A percentile compares a stretch with the other conserved stretches of the same genome.
Evolutionary conservation across 164 flowering plant species (phyloP).

Genomic region (Vitis cinerea): DNA sequence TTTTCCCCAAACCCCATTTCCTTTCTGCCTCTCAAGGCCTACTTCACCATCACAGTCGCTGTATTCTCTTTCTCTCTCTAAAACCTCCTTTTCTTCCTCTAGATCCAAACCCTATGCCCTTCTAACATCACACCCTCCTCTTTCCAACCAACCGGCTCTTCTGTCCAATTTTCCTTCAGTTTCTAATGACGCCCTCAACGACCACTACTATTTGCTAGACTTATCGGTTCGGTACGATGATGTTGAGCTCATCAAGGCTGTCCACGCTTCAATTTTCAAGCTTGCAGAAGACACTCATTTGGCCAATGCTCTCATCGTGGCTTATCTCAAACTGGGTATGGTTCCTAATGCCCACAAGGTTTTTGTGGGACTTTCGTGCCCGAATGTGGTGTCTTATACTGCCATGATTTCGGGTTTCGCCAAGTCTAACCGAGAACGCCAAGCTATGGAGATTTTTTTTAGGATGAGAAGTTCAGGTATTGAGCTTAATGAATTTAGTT

Average conservation of each 20-base stretch:
- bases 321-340: constrained; percentile 55
- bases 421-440: constrained; percentile 40
- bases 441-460: constrained; percentile 56
- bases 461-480: constrained; percentile 63
- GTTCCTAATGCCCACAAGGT: constrained; percentile 39
- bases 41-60: background rate
- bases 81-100: constrained; percentile 1
- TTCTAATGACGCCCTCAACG: constrained; percentile 4
- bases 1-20: constrained; percentile 3
- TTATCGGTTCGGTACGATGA: constrained; percentile 41
- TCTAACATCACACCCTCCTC: background rate
- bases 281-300: constrained; percentile 31
- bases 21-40: constrained; percentile 8
- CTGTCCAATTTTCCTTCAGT: background rate
- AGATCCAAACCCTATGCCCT: constrained; percentile 3
- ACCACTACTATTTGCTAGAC: constrained; percentile 38
- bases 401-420: constrained; percentile 65
- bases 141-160: constrained; percentile 1
- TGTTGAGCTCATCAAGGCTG: constrained; percentile 39
- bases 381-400: constrained; percentile 64
- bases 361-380: constrained; percentile 35
- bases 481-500: constrained; percentile 69
- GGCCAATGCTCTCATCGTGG: constrained; percentile 42
- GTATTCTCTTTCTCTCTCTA: constrained; percentile 13
- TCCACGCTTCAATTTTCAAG: constrained; percentile 57